Percentiles rank a stretch among this genome's conserved stretches.
Evolutionary conservation across 805 yeast genomes (phyloP).

Genomic region (Ogataea salicorniae): DNA sequence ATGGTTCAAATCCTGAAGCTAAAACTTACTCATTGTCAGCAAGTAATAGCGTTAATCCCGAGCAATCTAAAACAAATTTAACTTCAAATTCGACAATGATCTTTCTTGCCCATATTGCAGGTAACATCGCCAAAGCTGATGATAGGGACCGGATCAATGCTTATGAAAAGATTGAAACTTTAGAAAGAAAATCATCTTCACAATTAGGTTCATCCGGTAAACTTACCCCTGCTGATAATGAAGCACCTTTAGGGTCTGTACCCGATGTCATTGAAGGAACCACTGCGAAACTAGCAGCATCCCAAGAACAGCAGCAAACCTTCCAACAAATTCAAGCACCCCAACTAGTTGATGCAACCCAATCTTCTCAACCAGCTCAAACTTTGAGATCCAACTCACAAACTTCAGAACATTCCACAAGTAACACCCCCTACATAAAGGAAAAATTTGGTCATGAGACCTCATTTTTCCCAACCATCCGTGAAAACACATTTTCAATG

Average conservation of each 20-base stretch:
- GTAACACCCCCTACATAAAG: conserved; percentile 6
- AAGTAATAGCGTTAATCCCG: conserved; percentile 2
- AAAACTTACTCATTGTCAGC: conserved; percentile 3
- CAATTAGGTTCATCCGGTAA: not conserved
- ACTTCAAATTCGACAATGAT: conserved; percentile 48
- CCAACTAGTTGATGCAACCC: too few relatives aligned
- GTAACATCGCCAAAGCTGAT: conserved; percentile 65
- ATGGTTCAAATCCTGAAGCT: conserved; percentile 2
- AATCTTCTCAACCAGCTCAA: too few relatives aligned
- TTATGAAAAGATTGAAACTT: conserved; percentile 39
- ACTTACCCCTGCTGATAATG: conserved; percentile 11
- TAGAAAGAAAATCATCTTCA: conserved; percentile 30
- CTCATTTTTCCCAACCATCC: conserved; percentile 20
- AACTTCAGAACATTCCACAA: not conserved
- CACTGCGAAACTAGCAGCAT: too few relatives aligned
- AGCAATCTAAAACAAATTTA: conserved; percentile 6
- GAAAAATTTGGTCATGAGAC: conserved; percentile 28
- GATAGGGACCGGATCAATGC: conserved; percentile 58
- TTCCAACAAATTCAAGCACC: too few relatives aligned
- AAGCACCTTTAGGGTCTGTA: not conserved
- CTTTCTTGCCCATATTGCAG: conserved; percentile 75
- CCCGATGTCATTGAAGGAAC: too few relatives aligned
- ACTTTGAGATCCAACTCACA: not conserved
- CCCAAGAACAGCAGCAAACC: too few relatives aligned
- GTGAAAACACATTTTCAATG: conserved; percentile 30